Base-by-base conservation (phyloP, 768 basidiomycete genomes). In the Obba rivulosa region DNA sequence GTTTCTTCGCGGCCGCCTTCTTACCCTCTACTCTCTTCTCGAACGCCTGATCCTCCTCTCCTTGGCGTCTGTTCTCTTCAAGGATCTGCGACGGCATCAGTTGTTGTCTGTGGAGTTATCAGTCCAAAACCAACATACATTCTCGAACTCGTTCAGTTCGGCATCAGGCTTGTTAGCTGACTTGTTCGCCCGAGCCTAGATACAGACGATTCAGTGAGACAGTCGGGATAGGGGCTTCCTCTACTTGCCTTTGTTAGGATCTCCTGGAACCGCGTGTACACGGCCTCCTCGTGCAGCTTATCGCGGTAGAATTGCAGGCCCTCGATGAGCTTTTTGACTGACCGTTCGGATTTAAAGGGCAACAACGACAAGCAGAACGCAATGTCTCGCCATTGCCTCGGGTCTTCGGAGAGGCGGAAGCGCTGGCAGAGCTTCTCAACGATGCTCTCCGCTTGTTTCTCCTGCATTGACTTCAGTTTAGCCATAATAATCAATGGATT, bases 351-450 rank as follows among this genome's bases (percentile, higher is more conserved):
- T 64, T 97, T 97, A 87, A 90, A 99, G 0, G 93, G 95, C 14
- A 98, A 76, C 2, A 97, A 69, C 0, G 95, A 93, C 2, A 99
- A 71, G 63, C 95, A 99, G 68, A 85, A 98, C 1, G 94, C 91
- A 50, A 99, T 92, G 60, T 99, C 95, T 20, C 92, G 81, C 96
- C 96, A 99, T 62, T 98, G 96, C 4, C 95, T 79, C 14, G 90
- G 79, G 24, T 94, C 92, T 36, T 88, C 86, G 0, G 87, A 82
- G 3, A 91, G 72, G 20, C 87, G 78, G 83, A 98, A 97, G 8
- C 95, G 82, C 60, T 96, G 92, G 60, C 96, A 99, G 2, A 99
- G 81, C 63, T 97, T 99, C 60, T 99, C 95, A 46, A 98, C 90
- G 53, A 99, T 91, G 59, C 79, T 87, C 67, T 98, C 95, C 0